phyloP scores from a whole-genome alignment of 441 rosid genomes.

The Rhodomyrtus psidioides region DNA sequence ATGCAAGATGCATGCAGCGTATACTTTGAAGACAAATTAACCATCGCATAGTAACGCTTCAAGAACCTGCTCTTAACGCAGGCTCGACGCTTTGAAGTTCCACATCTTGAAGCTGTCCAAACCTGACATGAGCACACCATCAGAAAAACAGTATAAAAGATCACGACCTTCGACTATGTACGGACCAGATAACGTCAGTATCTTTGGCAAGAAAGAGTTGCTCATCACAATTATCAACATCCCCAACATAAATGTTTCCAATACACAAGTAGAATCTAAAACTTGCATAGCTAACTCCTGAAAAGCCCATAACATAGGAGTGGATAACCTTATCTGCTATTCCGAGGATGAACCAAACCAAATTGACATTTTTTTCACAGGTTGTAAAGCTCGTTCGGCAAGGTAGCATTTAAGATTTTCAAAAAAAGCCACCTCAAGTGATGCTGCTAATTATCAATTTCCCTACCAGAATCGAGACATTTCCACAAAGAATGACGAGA shows the following conservation, averaged over 20 bases:
- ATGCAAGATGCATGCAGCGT: background rate
- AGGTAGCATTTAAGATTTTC: background rate
- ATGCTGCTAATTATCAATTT: background rate
- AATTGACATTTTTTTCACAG: background rate
- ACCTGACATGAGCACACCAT: slow-evolving; percentile 34
- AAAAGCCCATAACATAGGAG: background rate
- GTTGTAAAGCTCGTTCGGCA: background rate
- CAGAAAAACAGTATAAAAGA: background rate
- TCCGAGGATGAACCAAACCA: background rate
- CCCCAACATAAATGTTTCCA: background rate
- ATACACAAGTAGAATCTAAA: background rate
- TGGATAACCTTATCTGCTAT: background rate
- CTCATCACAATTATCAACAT: background rate
- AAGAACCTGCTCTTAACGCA: slow-evolving; percentile 77
- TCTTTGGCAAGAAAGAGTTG: background rate
- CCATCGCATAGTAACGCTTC: background rate
- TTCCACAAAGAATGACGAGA: background rate
- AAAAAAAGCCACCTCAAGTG: background rate
- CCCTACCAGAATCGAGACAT: background rate
- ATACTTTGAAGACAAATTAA: background rate
- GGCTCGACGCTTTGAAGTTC: slow-evolving; percentile 72
- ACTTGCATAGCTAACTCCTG: background rate
- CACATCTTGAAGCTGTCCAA: slow-evolving; percentile 86
- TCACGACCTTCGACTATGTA: background rate
- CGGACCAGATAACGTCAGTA: background rate